Percentiles rank a stretch among this genome's conserved stretches.
phyloP scores from a whole-genome alignment of 441 rosid genomes.

The Hura crepitans region DNA sequence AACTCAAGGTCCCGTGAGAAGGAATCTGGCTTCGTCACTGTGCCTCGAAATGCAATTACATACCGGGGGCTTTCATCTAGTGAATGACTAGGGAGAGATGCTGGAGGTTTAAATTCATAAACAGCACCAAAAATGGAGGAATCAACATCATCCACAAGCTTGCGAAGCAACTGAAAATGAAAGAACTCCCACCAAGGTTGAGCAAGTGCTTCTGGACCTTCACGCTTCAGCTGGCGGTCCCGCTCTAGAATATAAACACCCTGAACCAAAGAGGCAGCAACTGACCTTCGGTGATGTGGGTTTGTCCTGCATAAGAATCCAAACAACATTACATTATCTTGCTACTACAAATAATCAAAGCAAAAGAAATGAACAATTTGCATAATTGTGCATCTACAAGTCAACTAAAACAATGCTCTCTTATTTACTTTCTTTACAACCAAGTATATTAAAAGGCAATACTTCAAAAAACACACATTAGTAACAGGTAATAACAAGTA shows the following conservation, averaged over 20 bases:
- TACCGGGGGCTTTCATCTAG: conserved; percentile 47
- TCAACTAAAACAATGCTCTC: neutral
- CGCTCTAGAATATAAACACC: conserved; percentile 78
- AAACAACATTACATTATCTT: neutral
- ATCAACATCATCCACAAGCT: conserved; percentile 70
- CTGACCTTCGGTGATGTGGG: conserved; percentile 59
- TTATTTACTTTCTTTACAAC: neutral
- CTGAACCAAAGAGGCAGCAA: conserved; percentile 79
- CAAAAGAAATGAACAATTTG: neutral
- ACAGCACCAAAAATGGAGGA: conserved; percentile 80
- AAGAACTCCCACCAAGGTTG: conserved; percentile 88
- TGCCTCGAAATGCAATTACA: conserved; percentile 80
- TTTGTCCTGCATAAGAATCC: conserved; percentile 47
- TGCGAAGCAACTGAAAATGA: conserved; percentile 52
- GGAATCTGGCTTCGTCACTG: conserved; percentile 68
- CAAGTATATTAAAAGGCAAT: neutral
- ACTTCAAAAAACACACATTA: neutral
- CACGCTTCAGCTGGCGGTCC: conserved; percentile 78
- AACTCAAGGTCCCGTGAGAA: conserved; percentile 62
- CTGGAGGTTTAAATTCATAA: conserved; percentile 56
- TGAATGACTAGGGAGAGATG: conserved; percentile 26
- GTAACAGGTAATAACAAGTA: neutral
- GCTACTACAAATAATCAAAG: neutral
- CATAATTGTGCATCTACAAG: neutral
- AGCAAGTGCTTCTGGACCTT: conserved; percentile 60